Conservation (phyloP, 352 stramenopile genomes). For the Phytophthora fragariae region DNA sequence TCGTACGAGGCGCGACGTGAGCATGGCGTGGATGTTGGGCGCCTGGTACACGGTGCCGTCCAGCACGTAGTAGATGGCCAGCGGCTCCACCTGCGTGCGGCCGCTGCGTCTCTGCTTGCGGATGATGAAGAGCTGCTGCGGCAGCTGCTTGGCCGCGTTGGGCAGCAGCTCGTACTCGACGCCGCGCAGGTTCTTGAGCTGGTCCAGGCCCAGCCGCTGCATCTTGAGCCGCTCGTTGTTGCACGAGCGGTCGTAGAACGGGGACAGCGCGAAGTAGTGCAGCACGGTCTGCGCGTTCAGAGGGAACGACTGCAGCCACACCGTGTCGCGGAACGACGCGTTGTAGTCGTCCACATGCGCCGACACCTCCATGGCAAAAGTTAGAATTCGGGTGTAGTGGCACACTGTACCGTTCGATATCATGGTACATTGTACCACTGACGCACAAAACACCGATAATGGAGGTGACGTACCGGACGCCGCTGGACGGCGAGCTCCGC, state of each 20-base stretch:
- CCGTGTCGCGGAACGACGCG: conserved; percentile 87
- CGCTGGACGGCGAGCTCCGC: conserved; percentile 54
- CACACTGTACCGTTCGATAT: no score
- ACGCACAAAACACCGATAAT: background rate
- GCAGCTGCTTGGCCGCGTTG: conserved; percentile 85
- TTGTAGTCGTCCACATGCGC: conserved; percentile 89
- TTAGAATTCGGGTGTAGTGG: no score
- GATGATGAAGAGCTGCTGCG: conserved; percentile 88
- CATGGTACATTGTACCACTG: background rate
- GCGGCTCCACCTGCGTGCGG: conserved; percentile 78
- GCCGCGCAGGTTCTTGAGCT: conserved; percentile 89
- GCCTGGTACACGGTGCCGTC: conserved; percentile 89
- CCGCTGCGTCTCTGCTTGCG: conserved; percentile 85
- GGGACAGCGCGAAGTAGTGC: conserved; percentile 89
- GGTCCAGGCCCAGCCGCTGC: conserved; percentile 86
- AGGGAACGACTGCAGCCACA: conserved; percentile 89
- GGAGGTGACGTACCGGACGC: conserved; percentile 50
- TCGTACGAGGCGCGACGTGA: conserved; percentile 84
- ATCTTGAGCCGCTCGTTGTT: conserved; percentile 93
- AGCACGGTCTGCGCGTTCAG: conserved; percentile 86
- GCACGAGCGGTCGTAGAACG: conserved; percentile 90
- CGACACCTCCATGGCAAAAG: conserved; percentile 67
- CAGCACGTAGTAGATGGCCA: conserved; percentile 91
- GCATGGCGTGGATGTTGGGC: conserved; percentile 90
- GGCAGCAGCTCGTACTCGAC: conserved; percentile 91